Evolutionary conservation across 225 moss, liverwort and hornwort genomes (phyloP), one percentile per base, ranked within the genome.

Genomic region (Straminergon stramineum): DNA sequence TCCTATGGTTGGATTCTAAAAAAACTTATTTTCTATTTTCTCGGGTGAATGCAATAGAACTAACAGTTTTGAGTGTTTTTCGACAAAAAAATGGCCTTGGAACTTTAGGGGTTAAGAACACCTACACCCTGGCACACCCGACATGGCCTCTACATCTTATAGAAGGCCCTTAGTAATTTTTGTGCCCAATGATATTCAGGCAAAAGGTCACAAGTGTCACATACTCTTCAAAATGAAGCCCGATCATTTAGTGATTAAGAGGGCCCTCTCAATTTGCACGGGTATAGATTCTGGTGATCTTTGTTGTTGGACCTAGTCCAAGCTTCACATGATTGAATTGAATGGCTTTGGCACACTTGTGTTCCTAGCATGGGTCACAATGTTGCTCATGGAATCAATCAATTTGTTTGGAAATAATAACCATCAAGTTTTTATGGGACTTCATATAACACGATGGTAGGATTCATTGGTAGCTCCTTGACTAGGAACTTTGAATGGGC

Each of bases 61-160:
- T 48, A 48, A 8, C 8, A 48, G 48, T 48, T 48, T 48, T 48
- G 48, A 48, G 48, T 48, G 8, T 48, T 48, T 48, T 48, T 48
- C 8, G 48, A 48, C 7, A 48, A 8, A 48, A 48, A 48, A 48
- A 48, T 48, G 48, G 48, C 48, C 48, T 48, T 48, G 48, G 48
- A 48, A 48, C 48, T 48, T 48, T 48, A 48, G 48, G 48, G 48
- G 56, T 17, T 31, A 65, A 66, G 9, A 35, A 10, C 19, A 35
- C 19, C 2, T 10, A 10, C 10, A 35, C 19, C 19, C 0, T 19
- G 10, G 10, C 4, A 1, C 5, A 8, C 0, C 18, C 10, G 16
- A 67, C 6, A 4, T n/a, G 3, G n/a, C 37, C 4, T 37, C 68
- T 21, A 37, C 1, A 0, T 68, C 37, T 37, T 6, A 0, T 6